Conservation (phyloP, 228 moss, liverwort and hornwort species). For the Sphagnum magellanicum region DNA sequence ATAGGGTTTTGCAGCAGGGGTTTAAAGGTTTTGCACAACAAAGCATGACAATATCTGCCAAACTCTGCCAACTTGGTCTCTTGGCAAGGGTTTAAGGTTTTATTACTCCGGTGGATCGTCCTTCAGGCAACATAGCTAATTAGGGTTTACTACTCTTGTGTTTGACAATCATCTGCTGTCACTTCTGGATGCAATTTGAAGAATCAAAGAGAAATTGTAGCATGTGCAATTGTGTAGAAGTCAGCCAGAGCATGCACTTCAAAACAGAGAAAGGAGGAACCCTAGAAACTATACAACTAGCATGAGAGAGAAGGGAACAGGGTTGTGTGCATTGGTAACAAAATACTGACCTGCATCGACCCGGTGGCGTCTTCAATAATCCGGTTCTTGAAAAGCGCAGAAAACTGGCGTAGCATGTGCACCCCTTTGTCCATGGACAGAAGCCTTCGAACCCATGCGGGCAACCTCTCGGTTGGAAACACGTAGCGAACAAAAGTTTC, state of each 20-base stretch:
- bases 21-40: too few species aligned
- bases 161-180: too few species aligned
- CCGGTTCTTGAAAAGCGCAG: conserved; percentile 46
- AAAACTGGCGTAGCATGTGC: conserved; percentile 47
- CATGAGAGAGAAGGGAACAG: neutral
- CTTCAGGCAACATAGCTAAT: too few species aligned
- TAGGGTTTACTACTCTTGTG: too few species aligned
- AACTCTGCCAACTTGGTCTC: too few species aligned
- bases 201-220: too few species aligned
- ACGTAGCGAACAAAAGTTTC: conserved; percentile 65
- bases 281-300: neutral
- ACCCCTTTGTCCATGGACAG: conserved; percentile 52
- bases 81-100: too few species aligned
- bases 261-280: neutral
- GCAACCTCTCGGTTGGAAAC: conserved; percentile 59
- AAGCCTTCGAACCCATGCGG: conserved; percentile 58
- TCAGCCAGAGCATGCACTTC: neutral
- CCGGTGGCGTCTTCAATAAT: conserved; percentile 48
- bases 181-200: too few species aligned
- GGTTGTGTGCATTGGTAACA: neutral
- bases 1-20: too few species aligned
- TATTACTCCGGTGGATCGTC: too few species aligned
- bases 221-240: neutral
- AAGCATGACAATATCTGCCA: too few species aligned
- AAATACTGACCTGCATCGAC: conserved; percentile 45